These are phyloP conservation scores for Porogramme epimiltina DNA, from an alignment of 1,284 basidiomycete genomes.

Conservation along the genomic window DNA sequence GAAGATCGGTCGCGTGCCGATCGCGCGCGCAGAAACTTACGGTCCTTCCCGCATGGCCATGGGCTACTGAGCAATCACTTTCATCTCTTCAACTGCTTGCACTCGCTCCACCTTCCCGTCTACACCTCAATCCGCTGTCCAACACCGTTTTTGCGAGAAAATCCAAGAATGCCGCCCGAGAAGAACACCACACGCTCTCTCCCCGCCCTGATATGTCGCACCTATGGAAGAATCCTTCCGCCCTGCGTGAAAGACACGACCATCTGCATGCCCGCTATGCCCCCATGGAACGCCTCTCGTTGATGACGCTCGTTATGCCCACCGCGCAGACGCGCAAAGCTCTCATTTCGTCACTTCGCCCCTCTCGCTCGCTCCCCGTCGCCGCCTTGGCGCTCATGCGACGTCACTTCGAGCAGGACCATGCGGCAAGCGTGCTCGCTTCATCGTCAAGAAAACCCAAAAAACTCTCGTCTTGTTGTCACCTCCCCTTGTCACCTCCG, in stretches of 20 bases:
- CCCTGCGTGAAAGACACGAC: constrained; percentile 1
- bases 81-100: too few relatives aligned
- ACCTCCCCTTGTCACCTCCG: too few relatives aligned
- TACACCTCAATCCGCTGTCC: not conserved
- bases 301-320: constrained; percentile 27
- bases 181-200: constrained; percentile 8
- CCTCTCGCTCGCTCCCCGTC: not conserved
- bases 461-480: too few relatives aligned
- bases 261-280: constrained; percentile 17
- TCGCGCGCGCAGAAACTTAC: constrained; percentile 66
- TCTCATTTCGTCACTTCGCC: constrained; percentile 8
- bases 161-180: not conserved
- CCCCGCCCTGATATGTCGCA: constrained; percentile 16
- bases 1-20: constrained; percentile 47
- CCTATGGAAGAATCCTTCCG: constrained; percentile 10
- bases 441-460: too few relatives aligned
- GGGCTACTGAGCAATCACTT: constrained; percentile 19
- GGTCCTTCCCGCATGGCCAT: constrained; percentile 46
- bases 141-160: too few relatives aligned
- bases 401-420: not conserved
- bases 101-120: not conserved
- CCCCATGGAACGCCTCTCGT: constrained; percentile 22
- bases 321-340: constrained; percentile 10
- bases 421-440: not conserved
- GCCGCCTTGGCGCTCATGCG: not conserved